Percentiles rank a stretch among this genome's conserved stretches.
phyloP scores from a whole-genome alignment of 2,329 filamentous ascomycete genomes.

The Arthroderma sp. region DNA sequence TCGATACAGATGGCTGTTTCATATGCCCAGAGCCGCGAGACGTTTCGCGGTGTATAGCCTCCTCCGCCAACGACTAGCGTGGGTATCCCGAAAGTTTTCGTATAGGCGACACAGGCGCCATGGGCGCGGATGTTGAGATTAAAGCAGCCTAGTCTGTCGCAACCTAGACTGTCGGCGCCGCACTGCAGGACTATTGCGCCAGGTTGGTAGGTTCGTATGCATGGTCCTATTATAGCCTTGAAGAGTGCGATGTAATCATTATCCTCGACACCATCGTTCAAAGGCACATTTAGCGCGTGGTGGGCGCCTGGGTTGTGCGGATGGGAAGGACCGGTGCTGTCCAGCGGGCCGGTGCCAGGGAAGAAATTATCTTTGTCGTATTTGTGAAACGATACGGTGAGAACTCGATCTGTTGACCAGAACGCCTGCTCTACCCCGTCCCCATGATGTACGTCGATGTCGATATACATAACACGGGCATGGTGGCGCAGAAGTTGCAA shows the following conservation, averaged over 20 bases:
- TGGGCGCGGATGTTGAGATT: conserved; percentile 94
- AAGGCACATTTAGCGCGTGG: conserved; percentile 78
- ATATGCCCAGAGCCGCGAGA: conserved; percentile 91
- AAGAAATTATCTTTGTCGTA: conserved; percentile 80
- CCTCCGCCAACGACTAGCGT: conserved; percentile 87
- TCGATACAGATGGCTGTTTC: conserved; percentile 85
- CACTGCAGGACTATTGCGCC: conserved; percentile 88
- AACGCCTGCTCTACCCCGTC: conserved; percentile 88
- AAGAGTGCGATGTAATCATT: conserved; percentile 80
- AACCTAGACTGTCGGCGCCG: conserved; percentile 85
- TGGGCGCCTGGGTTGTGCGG: conserved; percentile 78
- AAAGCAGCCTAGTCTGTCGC: conserved; percentile 86
- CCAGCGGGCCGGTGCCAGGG: conserved; percentile 75
- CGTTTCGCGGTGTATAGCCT: conserved; percentile 91
- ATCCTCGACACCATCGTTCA: conserved; percentile 84
- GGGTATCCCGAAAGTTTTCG: conserved; percentile 67
- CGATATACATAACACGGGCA: conserved; percentile 82
- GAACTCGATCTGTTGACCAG: conserved; percentile 75
- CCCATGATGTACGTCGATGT: conserved; percentile 85
- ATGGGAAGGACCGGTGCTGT: conserved; percentile 71
- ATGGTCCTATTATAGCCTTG: conserved; percentile 62
- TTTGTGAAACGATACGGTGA: conserved; percentile 94
- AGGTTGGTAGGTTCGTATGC: conserved; percentile 73
- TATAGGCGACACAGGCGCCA: conserved; percentile 77
- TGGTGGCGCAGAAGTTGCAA: conserved; percentile 72